These are phyloP conservation scores for Globisporangium abappressorium DNA, from an alignment of 352 stramenopile species.

Conservation along the genomic window DNA sequence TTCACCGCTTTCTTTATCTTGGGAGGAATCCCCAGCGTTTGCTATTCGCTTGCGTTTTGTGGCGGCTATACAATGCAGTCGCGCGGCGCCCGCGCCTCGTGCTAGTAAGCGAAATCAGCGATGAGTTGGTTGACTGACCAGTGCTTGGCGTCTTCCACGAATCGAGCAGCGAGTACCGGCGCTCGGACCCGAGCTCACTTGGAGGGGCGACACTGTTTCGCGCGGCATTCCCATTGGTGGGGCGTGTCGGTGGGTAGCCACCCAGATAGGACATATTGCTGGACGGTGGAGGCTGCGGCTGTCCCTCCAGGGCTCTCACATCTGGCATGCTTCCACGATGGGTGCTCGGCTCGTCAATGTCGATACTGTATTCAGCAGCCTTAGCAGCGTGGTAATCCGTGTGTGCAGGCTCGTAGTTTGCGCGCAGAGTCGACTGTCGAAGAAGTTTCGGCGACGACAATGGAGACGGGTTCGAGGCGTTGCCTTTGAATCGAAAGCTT, in stretches of 20 bases:
- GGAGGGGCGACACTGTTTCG: neutral
- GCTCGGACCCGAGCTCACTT: conserved; percentile 40
- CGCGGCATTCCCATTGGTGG: conserved; percentile 3
- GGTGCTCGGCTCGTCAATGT: conserved; percentile 26
- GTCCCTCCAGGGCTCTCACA: conserved; percentile 17
- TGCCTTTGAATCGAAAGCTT: conserved; percentile 70
- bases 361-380: conserved; percentile 64
- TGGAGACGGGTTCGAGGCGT: conserved; percentile 31
- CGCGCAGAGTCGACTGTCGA: conserved; percentile 55
- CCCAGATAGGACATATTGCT: conserved; percentile 5
- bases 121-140: conserved; percentile 46
- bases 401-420: conserved; percentile 61
- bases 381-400: conserved; percentile 75
- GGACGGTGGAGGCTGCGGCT: conserved; percentile 2
- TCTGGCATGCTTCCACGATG: conserved; percentile 44
- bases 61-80: conserved; percentile 55
- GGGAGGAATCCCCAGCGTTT: conserved; percentile 41
- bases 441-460: conserved; percentile 39
- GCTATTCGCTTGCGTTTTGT: conserved; percentile 49
- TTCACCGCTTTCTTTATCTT: conserved; percentile 10
- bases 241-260: neutral
- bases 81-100: conserved; percentile 59
- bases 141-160: conserved; percentile 66
- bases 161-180: conserved; percentile 70
- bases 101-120: conserved; percentile 72